phyloP scores from a whole-genome alignment of 306 rosid genomes.

The Quercus rubra region DNA sequence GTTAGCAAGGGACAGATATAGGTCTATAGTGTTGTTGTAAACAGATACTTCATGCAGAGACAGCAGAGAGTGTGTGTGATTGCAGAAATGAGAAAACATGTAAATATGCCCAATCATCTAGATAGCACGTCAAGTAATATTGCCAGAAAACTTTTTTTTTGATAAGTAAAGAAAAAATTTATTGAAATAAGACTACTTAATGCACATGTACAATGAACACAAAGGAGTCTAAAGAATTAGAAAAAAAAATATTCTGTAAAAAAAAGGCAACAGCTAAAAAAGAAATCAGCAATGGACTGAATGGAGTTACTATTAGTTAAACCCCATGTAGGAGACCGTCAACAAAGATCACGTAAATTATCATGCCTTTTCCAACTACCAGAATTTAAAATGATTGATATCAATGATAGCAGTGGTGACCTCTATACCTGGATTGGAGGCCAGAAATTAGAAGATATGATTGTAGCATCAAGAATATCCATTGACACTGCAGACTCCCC shows the following conservation, averaged over 20 bases:
- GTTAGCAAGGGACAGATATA: not conserved
- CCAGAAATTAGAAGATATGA: slow-evolving; percentile 93
- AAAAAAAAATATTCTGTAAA: too few species aligned
- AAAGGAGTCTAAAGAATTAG: too few species aligned
- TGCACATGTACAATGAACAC: too few species aligned
- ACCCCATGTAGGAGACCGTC: too few species aligned
- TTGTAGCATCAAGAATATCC: slow-evolving; percentile 72
- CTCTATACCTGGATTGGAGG: slow-evolving; percentile 85
- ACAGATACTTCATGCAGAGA: slow-evolving; percentile 6
- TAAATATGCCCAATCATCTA: not conserved
- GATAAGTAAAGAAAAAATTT: too few species aligned
- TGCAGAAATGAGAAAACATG: not conserved
- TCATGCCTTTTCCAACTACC: not conserved
- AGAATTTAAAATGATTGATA: slow-evolving; percentile 4
- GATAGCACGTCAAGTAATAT: not conserved
- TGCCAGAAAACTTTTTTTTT: not conserved
- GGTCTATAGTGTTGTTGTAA: not conserved
- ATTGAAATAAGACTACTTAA: too few species aligned
- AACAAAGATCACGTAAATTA: not conserved
- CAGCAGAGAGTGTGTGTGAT: not conserved
- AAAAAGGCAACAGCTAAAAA: too few species aligned
- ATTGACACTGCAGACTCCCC: slow-evolving; percentile 50
- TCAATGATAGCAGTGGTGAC: not conserved
- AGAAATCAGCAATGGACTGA: too few species aligned
- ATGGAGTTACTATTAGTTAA: too few species aligned